A percentile compares a stretch with the other conserved stretches of the same genome.
phyloP scores from a whole-genome alignment of 192 early-diverging fungal genomes.

The Jimgerdemannia flammicorona region DNA sequence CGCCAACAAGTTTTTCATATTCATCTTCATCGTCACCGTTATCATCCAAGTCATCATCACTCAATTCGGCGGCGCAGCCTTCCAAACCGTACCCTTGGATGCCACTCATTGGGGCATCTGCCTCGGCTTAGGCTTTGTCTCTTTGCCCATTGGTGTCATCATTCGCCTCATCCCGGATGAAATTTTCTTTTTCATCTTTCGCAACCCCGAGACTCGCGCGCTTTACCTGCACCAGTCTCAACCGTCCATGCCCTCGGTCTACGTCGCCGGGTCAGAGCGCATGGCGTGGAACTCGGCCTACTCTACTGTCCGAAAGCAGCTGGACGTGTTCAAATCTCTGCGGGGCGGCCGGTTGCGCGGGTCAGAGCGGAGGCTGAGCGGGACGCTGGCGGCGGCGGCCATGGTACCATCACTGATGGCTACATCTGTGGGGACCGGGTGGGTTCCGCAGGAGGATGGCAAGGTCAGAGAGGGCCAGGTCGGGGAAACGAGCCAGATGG shows the following conservation, averaged over 20 bases:
- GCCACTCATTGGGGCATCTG: slow-evolving; percentile 83
- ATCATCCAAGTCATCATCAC: slow-evolving; percentile 85
- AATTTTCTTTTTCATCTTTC: slow-evolving; percentile 32
- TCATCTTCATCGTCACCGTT: slow-evolving; percentile 73
- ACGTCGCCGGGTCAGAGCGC: slow-evolving; percentile 30
- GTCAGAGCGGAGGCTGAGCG: slow-evolving; percentile 11
- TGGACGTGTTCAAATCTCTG: slow-evolving; percentile 26
- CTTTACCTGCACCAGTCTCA: slow-evolving; percentile 18
- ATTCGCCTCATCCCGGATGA: slow-evolving; percentile 85
- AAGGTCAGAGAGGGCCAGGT: neutral
- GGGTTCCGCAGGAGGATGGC: slow-evolving; percentile 23
- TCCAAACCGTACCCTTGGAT: slow-evolving; percentile 66
- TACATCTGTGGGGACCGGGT: slow-evolving; percentile 37
- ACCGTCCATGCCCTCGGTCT: slow-evolving; percentile 11
- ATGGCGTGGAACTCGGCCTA: slow-evolving; percentile 45
- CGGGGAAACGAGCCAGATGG: neutral
- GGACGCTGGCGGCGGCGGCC: slow-evolving; percentile 22
- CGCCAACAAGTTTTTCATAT: slow-evolving; percentile 76
- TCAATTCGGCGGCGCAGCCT: slow-evolving; percentile 83
- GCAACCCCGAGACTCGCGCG: slow-evolving; percentile 21
- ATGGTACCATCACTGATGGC: slow-evolving; percentile 35
- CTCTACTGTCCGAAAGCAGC: slow-evolving; percentile 26
- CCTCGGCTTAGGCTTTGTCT: slow-evolving; percentile 70
- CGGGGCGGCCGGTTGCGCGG: slow-evolving; percentile 33
- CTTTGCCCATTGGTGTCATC: slow-evolving; percentile 81